Base-by-base conservation (phyloP, 148 eudicot genomes). In the Arbutus unedo region DNA sequence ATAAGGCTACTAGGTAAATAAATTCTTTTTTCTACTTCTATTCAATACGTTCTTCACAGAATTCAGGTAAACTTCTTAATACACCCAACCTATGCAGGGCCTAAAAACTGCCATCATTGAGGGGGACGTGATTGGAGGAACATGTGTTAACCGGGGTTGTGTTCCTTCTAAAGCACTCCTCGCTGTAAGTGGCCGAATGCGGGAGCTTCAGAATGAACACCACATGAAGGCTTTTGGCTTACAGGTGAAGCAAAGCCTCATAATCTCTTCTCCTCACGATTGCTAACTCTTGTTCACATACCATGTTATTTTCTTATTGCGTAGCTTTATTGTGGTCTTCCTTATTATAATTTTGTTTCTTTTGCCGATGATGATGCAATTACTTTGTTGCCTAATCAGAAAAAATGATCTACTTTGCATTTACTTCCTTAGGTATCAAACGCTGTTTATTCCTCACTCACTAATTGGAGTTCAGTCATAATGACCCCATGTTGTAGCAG, bases 81-180 rank as follows among this genome's bases (percentile, higher is more conserved):
- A 5, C 2, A 15, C 9, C 44, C 50, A 41, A 49, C 64, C 73
- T 31, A 44, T 81, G 67, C 91, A 97, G 99, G 99, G 99, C 74
- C 91, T 97, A 85, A 97, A 94, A 94, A 97, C 98, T 84, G 98
- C 99, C 77, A 94, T 97, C 84, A 91, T 97, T 64, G 99, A 97
- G 87, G 99, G 99, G 68, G 99, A 91, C 89, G 99, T 97, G 84
- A 88, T 97, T 89, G 99, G 99, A 80, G 99, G 99, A 84, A 97
- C 99, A 78, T 97, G 99, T 89, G 99, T 97, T 62, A 97, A 97
- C 88, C 89, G 99, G 81, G 99, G 99, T 57, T 97, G 99, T 88
- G 99, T 97, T 79, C 99, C 99, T 83, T 97, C 99, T 23, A 97
- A 97, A 85, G 99, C 99, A 21, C 94, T 97, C 85, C 91, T 97